phyloP scores from a whole-genome alignment of 805 yeast species.

The Priceomyces melissophilus region DNA sequence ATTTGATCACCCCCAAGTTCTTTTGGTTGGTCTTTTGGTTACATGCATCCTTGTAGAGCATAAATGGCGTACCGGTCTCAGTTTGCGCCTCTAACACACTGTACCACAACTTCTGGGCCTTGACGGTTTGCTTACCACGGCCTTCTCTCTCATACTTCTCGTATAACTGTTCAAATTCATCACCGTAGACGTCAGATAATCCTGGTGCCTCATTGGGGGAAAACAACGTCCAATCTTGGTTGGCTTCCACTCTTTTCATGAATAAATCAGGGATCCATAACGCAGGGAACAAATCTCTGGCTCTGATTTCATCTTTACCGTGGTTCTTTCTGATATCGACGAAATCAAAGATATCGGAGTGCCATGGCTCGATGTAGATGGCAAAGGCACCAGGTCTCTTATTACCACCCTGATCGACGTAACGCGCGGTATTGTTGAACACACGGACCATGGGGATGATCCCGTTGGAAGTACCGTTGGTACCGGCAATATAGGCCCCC shows the following conservation, averaged over 20 bases:
- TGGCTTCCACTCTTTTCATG: conserved; percentile 57
- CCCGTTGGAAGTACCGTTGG: conserved; percentile 62
- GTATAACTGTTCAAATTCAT: conserved; percentile 51
- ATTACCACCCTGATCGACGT: conserved; percentile 65
- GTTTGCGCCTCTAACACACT: conserved; percentile 60
- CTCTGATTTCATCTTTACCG: conserved; percentile 62
- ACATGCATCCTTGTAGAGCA: conserved; percentile 63
- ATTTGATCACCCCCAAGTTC: conserved; percentile 57
- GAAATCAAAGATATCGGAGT: conserved; percentile 56
- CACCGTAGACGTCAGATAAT: conserved; percentile 52
- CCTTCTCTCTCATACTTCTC: conserved; percentile 50
- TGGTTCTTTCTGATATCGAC: conserved; percentile 60
- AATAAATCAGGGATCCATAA: conserved; percentile 62
- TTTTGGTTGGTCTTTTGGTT: conserved; percentile 57
- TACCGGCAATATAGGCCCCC: conserved; percentile 60
- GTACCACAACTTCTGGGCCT: conserved; percentile 62
- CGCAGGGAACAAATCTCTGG: conserved; percentile 61
- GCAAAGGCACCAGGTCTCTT: conserved; percentile 67
- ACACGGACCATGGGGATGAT: conserved; percentile 62
- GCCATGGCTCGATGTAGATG: conserved; percentile 62
- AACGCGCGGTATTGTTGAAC: conserved; percentile 60
- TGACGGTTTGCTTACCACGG: conserved; percentile 47
- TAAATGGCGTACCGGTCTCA: conserved; percentile 63
- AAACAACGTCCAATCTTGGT: conserved; percentile 56
- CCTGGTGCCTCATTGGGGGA: conserved; percentile 61